phyloP scores from a whole-genome alignment of 805 yeast species.

The Hanseniaspora pseudoguilliermondii region DNA sequence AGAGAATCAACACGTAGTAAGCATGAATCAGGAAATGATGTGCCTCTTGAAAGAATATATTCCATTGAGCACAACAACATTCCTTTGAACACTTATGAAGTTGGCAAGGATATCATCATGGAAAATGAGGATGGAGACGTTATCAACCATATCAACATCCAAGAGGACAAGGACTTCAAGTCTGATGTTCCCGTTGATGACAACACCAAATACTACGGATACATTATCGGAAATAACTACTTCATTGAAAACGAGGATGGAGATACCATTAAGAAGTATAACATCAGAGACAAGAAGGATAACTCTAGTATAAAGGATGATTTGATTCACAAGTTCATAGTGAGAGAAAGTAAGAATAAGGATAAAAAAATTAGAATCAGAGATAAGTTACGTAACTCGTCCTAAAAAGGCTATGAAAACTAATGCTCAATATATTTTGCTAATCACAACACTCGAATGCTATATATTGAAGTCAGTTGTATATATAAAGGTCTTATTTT shows the following conservation, averaged over 20 bases:
- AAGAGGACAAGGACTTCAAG: neutral
- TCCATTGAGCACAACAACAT: constrained; percentile 21
- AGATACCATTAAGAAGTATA: constrained; percentile 74
- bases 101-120: constrained; percentile 56
- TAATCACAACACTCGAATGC: no score
- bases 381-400: neutral
- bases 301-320: neutral
- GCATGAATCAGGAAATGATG: constrained; percentile 13
- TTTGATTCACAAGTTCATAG: neutral
- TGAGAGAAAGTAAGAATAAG: constrained; percentile 5
- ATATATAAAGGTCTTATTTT: no score
- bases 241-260: constrained; percentile 86
- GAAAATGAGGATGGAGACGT: constrained; percentile 82
- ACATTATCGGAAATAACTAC: constrained; percentile 62
- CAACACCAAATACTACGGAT: constrained; percentile 42
- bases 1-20: constrained; percentile 12
- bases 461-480: no score
- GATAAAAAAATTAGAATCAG: neutral
- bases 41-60: constrained; percentile 17
- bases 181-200: neutral
- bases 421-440: no score
- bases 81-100: constrained; percentile 42
- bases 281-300: constrained; percentile 37
- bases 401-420: neutral
- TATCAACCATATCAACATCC: constrained; percentile 36